These are phyloP conservation scores for Xylariales sp. DNA, from an alignment of 2,329 filamentous ascomycete species.

Conservation along the genomic window DNA sequence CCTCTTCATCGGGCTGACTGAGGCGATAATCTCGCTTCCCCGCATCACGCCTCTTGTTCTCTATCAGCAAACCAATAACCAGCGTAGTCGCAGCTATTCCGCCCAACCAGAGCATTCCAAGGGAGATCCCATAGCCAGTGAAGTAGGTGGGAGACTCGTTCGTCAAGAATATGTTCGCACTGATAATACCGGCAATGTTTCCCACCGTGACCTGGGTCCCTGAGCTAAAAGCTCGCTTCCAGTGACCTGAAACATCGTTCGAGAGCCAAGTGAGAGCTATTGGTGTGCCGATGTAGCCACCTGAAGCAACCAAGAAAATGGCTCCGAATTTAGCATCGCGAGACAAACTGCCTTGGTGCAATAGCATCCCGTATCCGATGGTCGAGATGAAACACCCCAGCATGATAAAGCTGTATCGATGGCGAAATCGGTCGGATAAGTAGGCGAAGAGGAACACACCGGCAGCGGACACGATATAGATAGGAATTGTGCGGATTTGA, in stretches of 20 bases:
- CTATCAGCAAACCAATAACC: constrained; percentile 33
- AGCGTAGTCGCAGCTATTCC: constrained; percentile 30
- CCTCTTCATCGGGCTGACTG: constrained; percentile 28
- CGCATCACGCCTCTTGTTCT: constrained; percentile 41
- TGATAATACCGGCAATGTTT: constrained; percentile 36
- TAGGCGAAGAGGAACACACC: constrained; percentile 27
- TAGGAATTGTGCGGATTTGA: constrained; percentile 33
- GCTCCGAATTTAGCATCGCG: constrained; percentile 30
- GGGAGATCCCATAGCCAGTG: constrained; percentile 30
- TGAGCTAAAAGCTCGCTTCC: constrained; percentile 45
- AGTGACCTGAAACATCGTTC: constrained; percentile 49
- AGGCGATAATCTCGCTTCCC: constrained; percentile 42
- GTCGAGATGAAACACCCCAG: constrained; percentile 22
- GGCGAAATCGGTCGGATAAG: constrained; percentile 27
- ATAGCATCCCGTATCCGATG: constrained; percentile 29
- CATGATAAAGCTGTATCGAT: constrained; percentile 32
- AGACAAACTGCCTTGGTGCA: constrained; percentile 21
- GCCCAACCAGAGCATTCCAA: constrained; percentile 30
- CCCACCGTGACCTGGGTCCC: constrained; percentile 46
- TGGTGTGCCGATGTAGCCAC: constrained; percentile 29
- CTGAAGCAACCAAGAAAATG: constrained; percentile 30
- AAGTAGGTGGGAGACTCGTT: constrained; percentile 29
- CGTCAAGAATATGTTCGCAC: constrained; percentile 30
- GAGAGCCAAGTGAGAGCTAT: constrained; percentile 41
- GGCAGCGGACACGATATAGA: constrained; percentile 29